Evolutionary conservation across 768 basidiomycete genomes (phyloP), one percentile per base, ranked within the genome.

Genomic region (Lentinula sp.): DNA sequence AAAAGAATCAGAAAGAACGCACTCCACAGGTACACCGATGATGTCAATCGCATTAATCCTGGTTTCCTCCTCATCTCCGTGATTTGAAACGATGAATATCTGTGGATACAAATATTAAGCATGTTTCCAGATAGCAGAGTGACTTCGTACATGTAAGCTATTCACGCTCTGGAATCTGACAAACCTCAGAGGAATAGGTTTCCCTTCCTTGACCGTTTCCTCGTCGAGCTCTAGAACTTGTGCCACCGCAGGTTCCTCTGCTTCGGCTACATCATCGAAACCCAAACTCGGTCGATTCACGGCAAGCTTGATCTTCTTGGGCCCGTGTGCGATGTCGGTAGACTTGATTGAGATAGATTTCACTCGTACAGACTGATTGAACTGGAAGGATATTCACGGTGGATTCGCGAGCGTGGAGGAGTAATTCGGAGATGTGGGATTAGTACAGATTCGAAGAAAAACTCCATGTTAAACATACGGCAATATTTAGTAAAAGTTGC

Each of bases 151-250:
- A 69, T 87, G 85, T 32, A 91, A 69, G 52, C 79, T 82, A 61
- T 81, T 87, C 60, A 90, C 86, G 18, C 70, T 73, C 74, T 88
- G 88, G 70, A 92, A 90, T 36, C 86, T 77, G 15, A 91, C 89
- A 66, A 79, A 85, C 59, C 85, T 79, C 65, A 91, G 71, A 15
- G 76, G 64, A 46, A 90, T 75, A 48, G 70, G 76, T 20, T 77
- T 79, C 32, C 83, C 82, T 45, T 80, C 72, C 46, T 66, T 70
- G 16, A 73, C 70, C 16, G 73, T 79, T 36, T 80, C 80, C 62
- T 78, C 74, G 23, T 74, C 69, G 18, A 91, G 67, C 45, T 79
- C 77, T 37, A 90, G 52, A 32, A 84, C 74, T 70, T 91, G 90
- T 8, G 83, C 78, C 8, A 82, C 83, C 50, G 74, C 73, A 1